Evolutionary conservation across 768 basidiomycete genomes (phyloP), one percentile per base, ranked within the genome.

Genomic region (Rhizopogon vinicolor): DNA sequence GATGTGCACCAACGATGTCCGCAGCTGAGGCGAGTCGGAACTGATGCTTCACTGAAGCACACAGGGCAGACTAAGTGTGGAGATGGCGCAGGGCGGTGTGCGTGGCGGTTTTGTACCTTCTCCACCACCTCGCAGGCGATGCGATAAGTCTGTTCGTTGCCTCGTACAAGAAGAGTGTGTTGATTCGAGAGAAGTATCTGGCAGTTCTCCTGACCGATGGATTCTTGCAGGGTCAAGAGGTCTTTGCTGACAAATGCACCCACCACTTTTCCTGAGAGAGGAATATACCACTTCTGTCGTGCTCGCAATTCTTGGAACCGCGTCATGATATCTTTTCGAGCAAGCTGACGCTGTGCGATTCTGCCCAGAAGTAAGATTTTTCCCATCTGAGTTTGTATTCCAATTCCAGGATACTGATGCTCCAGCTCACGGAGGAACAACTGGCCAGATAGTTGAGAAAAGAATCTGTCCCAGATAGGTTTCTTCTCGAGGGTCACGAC

Each of bases 1-100:
- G 73, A 57, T 39, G 78, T 78, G 64, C 90, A 92, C 80, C 83
- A 90, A 1, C 62, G 62, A 65, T 93, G 89, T 1, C 85, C 82
- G 58, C 90, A 93, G 9, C 64, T 66, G 1, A 91, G 74, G 10
- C 72, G 73, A 3, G 84, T 65, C 0, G 85, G 85, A 1, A 75
- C 66, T 0, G 78, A 69, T 1, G 78, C 77, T 42, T 81, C 75
- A 52, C 77, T 77, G 55, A 91, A 80, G 65, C 90, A 93, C 3
- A 90, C 83, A 0, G 90, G 89, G 61, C 90, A 93, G 8, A 65
- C 62, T 10, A 35, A 49, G 1, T 3, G 14, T 3, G 19, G 48
- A 16, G 48, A 49, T 12, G 54, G 65, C 18, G 55, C 60, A 40
- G 58, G 66, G 29, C 45, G 44, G 13, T 42, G 56, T 22, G 61